Conservation (phyloP, 2,329 filamentous ascomycete genomes). For the Metarhizium humberi region DNA sequence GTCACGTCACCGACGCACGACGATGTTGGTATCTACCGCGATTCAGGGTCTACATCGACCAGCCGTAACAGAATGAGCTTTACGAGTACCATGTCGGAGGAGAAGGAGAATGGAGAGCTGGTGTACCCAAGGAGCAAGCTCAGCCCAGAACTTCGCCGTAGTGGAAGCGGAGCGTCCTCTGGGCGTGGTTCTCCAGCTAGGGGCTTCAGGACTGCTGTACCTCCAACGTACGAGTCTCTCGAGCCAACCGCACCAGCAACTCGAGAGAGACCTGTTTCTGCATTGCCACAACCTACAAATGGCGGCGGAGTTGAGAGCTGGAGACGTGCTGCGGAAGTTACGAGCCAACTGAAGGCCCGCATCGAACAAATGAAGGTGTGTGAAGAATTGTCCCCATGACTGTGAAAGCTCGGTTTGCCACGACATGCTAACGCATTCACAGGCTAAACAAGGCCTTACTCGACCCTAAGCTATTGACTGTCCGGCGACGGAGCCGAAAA, state of each 20-base stretch:
- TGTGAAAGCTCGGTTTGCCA: background rate
- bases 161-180: conserved; percentile 39
- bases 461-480: conserved; percentile 15
- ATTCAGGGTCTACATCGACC: conserved; percentile 31
- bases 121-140: conserved; percentile 41
- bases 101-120: conserved; percentile 62
- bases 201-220: conserved; percentile 34
- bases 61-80: conserved; percentile 50
- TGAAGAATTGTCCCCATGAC: background rate
- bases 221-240: conserved; percentile 21
- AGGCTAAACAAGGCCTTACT: conserved; percentile 21
- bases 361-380: conserved; percentile 96
- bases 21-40: conserved; percentile 51
- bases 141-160: conserved; percentile 45
- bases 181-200: conserved; percentile 51
- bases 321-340: conserved; percentile 95
- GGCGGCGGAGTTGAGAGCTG: conserved; percentile 62
- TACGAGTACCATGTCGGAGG: conserved; percentile 59
- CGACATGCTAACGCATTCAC: background rate
- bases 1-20: conserved; percentile 46
- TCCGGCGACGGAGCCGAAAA: background rate
- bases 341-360: conserved; percentile 89
- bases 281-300: conserved; percentile 24
- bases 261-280: conserved; percentile 24
- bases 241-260: conserved; percentile 19